Conservation (phyloP, 2,329 filamentous ascomycete species). For the Zymoseptoria tritici region DNA sequence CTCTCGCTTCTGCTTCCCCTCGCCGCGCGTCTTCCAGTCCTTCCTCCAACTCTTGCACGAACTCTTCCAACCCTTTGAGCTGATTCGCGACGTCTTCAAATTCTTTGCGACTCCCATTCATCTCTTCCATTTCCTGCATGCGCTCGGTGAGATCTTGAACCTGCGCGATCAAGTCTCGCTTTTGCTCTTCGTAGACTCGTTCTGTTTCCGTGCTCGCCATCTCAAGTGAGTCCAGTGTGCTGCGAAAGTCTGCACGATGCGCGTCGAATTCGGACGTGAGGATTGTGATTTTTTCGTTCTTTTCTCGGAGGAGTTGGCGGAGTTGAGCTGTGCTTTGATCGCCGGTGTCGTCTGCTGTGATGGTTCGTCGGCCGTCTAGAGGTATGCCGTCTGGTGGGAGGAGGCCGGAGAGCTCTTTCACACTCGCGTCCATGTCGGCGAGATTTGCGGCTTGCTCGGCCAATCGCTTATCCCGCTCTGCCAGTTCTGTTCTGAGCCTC, state of each 20-base stretch:
- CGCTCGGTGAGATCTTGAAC: slow-evolving; percentile 65
- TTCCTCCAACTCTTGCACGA: slow-evolving; percentile 94
- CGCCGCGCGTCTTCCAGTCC: slow-evolving; percentile 89
- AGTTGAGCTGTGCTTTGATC: slow-evolving; percentile 47
- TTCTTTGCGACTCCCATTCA: slow-evolving; percentile 76
- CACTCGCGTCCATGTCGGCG: slow-evolving; percentile 79
- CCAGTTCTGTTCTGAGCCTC: slow-evolving; percentile 63
- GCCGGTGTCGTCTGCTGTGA: slow-evolving; percentile 57
- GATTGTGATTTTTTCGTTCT: slow-evolving; percentile 92
- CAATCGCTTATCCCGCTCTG: slow-evolving; percentile 80
- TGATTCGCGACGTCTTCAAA: slow-evolving; percentile 86
- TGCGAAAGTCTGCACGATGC: slow-evolving; percentile 90
- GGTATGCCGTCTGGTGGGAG: slow-evolving; percentile 49
- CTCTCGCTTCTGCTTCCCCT: slow-evolving; percentile 89
- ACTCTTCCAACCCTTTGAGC: slow-evolving; percentile 88
- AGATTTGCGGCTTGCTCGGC: slow-evolving; percentile 77
- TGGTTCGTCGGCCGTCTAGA: slow-evolving; percentile 33
- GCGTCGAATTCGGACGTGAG: slow-evolving; percentile 91
- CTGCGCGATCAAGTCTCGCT: slow-evolving; percentile 77
- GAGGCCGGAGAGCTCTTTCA: slow-evolving; percentile 71
- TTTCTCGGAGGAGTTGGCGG: slow-evolving; percentile 77
- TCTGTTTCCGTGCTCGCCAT: slow-evolving; percentile 93
- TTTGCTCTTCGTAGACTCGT: slow-evolving; percentile 88
- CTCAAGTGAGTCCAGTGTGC: slow-evolving; percentile 92
- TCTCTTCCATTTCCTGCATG: slow-evolving; percentile 74